Conservation (phyloP, 2,329 filamentous ascomycete genomes). For the Nectriaceae sp. region DNA sequence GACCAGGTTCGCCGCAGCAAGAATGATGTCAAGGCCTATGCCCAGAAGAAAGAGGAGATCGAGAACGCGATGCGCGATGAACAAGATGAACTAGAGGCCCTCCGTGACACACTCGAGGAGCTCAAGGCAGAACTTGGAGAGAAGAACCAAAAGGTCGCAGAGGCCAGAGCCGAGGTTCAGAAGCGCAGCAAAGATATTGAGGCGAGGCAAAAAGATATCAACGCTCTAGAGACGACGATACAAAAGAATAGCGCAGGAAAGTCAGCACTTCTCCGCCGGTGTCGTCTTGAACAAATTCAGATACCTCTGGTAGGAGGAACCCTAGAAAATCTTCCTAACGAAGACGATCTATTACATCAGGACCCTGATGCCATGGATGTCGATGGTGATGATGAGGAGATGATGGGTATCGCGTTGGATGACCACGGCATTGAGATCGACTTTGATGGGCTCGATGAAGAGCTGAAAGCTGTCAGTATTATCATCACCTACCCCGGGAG, state of each 20-base stretch:
- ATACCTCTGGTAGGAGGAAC: conserved; percentile 78
- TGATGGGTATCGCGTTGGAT: conserved; percentile 68
- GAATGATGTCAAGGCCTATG: conserved; percentile 68
- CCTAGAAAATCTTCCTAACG: conserved; percentile 83
- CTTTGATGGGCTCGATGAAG: conserved; percentile 79
- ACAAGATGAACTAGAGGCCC: conserved; percentile 73
- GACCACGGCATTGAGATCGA: conserved; percentile 92
- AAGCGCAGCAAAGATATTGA: conserved; percentile 86
- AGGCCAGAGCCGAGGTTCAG: conserved; percentile 77
- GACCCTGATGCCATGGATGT: conserved; percentile 93
- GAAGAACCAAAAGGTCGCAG: conserved; percentile 74
- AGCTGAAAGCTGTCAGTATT: conserved; percentile 71
- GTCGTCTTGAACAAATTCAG: conserved; percentile 90
- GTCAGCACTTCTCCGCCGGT: conserved; percentile 82
- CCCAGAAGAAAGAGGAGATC: conserved; percentile 72
- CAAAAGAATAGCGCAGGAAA: conserved; percentile 83
- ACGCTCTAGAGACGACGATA: conserved; percentile 78
- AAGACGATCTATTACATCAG: conserved; percentile 74
- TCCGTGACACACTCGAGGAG: conserved; percentile 71
- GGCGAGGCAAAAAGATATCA: conserved; percentile 69
- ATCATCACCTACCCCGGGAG: background rate
- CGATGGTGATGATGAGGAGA: conserved; percentile 66
- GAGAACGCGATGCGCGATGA: conserved; percentile 72
- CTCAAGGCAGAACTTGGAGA: conserved; percentile 68
- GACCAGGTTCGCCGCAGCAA: conserved; percentile 66